phyloP scores from a whole-genome alignment of 495 filamentous ascomycete species.

The Terfezia boudieri region DNA sequence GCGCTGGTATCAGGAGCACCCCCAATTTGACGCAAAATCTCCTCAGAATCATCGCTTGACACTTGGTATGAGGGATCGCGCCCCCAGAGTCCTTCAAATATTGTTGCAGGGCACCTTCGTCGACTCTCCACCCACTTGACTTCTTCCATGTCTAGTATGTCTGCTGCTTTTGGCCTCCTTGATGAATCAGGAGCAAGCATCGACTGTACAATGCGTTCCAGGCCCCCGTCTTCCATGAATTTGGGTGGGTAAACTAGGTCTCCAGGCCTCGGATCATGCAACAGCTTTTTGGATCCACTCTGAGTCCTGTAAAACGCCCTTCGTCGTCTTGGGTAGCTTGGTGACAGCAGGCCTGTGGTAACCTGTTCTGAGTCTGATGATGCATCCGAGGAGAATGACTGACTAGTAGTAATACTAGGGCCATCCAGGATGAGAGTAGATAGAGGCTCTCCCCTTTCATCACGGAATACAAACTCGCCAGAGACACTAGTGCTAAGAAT shows the following conservation, averaged over 20 bases:
- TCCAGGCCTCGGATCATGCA: conserved; percentile 28
- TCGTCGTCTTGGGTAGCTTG: conserved; percentile 9
- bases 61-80: conserved; percentile 26
- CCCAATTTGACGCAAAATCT: no score
- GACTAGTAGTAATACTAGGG: conserved; percentile 21
- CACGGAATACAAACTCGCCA: conserved; percentile 36
- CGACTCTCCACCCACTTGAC: conserved; percentile 54
- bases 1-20: no score
- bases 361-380: conserved; percentile 16
- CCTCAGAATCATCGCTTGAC: no score
- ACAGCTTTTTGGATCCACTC: conserved; percentile 22
- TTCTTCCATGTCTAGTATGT: conserved; percentile 44
- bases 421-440: conserved; percentile 39
- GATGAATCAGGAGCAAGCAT: conserved; percentile 62
- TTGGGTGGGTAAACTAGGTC: conserved; percentile 54
- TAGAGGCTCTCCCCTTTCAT: conserved; percentile 26
- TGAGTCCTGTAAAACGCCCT: conserved; percentile 4
- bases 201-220: conserved; percentile 66
- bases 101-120: conserved; percentile 61
- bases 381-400: conserved; percentile 17
- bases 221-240: conserved; percentile 70
- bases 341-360: conserved; percentile 7
- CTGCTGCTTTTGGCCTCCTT: conserved; percentile 49
- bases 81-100: conserved; percentile 92
- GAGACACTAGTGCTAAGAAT: conserved; percentile 58